Base-by-base conservation (phyloP, 75 land plant genomes). In the Gnetum montanum region DNA sequence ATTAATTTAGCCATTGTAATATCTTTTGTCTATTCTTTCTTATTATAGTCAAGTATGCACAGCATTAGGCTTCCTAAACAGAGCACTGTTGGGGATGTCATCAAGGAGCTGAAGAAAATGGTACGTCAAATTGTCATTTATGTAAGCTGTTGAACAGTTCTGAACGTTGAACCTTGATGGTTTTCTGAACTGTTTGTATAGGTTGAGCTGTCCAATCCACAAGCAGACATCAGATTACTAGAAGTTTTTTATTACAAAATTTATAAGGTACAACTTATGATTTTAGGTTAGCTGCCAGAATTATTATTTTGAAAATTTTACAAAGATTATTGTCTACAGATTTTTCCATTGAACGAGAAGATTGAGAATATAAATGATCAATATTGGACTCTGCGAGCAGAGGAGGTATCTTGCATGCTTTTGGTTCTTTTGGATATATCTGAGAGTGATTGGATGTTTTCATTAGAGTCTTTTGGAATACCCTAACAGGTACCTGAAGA, bases 231-330 rank as follows among this genome's bases (percentile, higher is more conserved):
- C n/a, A 62, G 98, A 58, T 64, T 94, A 61, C 82, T 94, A 16
- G 98, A 94, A 58, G 98, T 94, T 43, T 94, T 90, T 63, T 86
- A 85, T 59, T 91, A 90, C 72, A 94, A 89, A 64, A 94, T 94
- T 27, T 94, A 94, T 62, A 94, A 94, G 98, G 98, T 79, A 18
- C 20, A 50, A 46, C 20, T 2, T 58, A 47, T 8, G n/a, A n/a
- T n/a, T n/a, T n/a, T n/a, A n/a, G n/a, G n/a, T n/a, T n/a, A n/a
- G n/a, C 15, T 7, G 43, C 46, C n/a, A n/a, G n/a, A n/a, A n/a
- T n/a, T n/a, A n/a, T n/a, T n/a, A n/a, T n/a, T n/a, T n/a, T n/a
- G n/a, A n/a, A n/a, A n/a, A n/a, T n/a, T n/a, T n/a, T n/a, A n/a
- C n/a, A n/a, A n/a, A n/a, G n/a, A n/a, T n/a, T n/a, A n/a, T n/a